A percentile compares a stretch with the other conserved stretches of the same genome.
Evolutionary conservation across 1,284 basidiomycete species (phyloP).

Genomic region (Cutaneotrichosporon arboriforme): DNA sequence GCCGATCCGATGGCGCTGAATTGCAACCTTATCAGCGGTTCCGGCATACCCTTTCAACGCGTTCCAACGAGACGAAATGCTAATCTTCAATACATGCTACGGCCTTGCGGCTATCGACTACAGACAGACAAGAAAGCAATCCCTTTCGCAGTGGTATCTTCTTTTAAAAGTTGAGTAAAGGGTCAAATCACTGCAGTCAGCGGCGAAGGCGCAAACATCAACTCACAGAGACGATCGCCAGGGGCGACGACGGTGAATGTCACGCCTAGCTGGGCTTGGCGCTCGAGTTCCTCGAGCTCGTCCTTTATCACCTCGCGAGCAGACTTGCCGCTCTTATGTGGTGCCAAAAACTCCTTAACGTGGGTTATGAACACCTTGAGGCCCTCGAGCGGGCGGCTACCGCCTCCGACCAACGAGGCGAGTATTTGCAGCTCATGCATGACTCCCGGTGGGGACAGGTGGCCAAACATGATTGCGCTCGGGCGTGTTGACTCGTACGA

Average conservation of each 20-base stretch:
- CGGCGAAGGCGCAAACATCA: no score
- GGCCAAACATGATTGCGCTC: slow-evolving; percentile 42
- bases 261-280: slow-evolving; percentile 27
- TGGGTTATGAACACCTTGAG: slow-evolving; percentile 43
- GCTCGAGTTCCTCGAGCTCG: slow-evolving; percentile 34
- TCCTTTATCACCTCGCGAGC: slow-evolving; percentile 32
- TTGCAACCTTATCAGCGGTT: not conserved
- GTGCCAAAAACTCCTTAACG: slow-evolving; percentile 42
- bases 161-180: not conserved
- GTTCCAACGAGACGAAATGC: no score
- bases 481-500: slow-evolving; percentile 43
- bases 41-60: not conserved
- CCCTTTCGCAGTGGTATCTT: no score
- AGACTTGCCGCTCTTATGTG: slow-evolving; percentile 35
- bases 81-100: not conserved
- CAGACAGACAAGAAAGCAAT: not conserved
- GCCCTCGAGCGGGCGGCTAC: slow-evolving; percentile 30
- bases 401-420: slow-evolving; percentile 20
- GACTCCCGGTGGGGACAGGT: slow-evolving; percentile 39
- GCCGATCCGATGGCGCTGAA: no score
- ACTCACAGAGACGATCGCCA: slow-evolving; percentile 43
- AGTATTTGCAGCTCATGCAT: slow-evolving; percentile 38
- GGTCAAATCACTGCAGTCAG: slow-evolving; percentile 10
- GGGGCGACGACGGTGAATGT: slow-evolving; percentile 30
- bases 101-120: not conserved